phyloP scores from a whole-genome alignment of 164 flowering plant species.

The Aristolochia fimbriata region DNA sequence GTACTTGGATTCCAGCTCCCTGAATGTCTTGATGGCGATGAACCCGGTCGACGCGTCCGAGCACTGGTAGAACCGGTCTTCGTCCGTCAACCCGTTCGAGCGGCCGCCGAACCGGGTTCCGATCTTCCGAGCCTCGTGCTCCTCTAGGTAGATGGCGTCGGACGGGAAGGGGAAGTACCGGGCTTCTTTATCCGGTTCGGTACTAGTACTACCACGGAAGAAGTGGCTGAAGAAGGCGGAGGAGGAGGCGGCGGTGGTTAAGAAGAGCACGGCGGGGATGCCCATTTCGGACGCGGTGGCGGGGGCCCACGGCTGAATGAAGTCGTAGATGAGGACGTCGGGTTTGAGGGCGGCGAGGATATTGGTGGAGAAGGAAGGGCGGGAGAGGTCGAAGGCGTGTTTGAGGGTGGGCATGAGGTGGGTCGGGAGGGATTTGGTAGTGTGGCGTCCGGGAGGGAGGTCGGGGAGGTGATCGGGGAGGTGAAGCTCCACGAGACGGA shows the following conservation, averaged over 20 bases:
- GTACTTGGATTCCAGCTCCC: conserved; percentile 27
- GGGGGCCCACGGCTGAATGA: conserved; percentile 29
- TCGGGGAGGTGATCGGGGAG: conserved; percentile 18
- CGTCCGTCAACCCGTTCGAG: conserved; percentile 2
- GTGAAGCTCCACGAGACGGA: conserved; percentile 11
- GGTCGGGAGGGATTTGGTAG: conserved; percentile 24
- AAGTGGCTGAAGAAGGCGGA: conserved; percentile 6
- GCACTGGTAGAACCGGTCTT: conserved; percentile 7
- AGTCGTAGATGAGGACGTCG: conserved; percentile 18
- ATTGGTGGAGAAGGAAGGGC: conserved; percentile 15
- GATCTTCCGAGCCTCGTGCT: conserved; percentile 1
- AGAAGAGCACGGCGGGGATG: conserved; percentile 14
- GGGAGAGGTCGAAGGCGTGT: conserved; percentile 19
- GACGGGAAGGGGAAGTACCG: conserved; percentile 9
- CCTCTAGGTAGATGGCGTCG: conserved; percentile 7
- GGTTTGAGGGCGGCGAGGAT: conserved; percentile 20
- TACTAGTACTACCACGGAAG: background rate
- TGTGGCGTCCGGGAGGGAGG: conserved; percentile 20
- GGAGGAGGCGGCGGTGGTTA: conserved; percentile 6
- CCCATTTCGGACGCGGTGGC: conserved; percentile 5
- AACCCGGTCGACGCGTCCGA: conserved; percentile 7
- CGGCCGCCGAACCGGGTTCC: background rate
- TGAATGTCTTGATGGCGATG: conserved; percentile 17
- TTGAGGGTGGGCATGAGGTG: conserved; percentile 29
- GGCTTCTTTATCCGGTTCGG: background rate